Base-by-base conservation (phyloP, 768 basidiomycete species). In the Trametes cinnabarina region DNA sequence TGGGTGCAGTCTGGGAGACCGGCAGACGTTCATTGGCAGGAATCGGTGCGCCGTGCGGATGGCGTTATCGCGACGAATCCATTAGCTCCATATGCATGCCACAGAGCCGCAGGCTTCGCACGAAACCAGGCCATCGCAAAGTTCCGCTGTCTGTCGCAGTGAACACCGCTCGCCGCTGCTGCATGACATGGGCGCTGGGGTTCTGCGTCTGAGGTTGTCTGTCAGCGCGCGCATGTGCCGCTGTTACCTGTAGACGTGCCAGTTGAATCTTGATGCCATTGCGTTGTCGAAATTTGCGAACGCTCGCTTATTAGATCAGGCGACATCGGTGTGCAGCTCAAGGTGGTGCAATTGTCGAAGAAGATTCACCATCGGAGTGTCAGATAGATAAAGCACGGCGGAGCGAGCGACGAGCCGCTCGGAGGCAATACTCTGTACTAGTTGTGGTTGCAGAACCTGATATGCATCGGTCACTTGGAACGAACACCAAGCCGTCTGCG, bases 61-160 rank as follows among this genome's bases (percentile, higher is more conserved):
- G 47, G 54, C 54, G 54, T 55, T 55, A 55, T 55, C 54, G 28
- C 39, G 44, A 14, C 44, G 25, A 28, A 28, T 12, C 44, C 44
- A 25, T 23, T 26, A 46, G 37, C 37, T 39, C 37, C 37, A 39
- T 39, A 39, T 39, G 37, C 37, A 14, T 14, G 37, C 30, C 12
- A 32, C 30, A 6, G 12, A 12, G 30, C 7, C 12, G n/a, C 37
- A n/a, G n/a, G n/a, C 14, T 39, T 39, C 37, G 37, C 37, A 39
- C 37, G 37, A 39, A 15, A 39, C 5, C 9, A 14, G 37, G 34
- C 34, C 34, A 7, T 7, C 19, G 25, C 44, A 46, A n/a, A 14
- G 44, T 25, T 23, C 44, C 15, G 44, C 22, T 26, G 25, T 52
- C 41, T 19, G 42, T 53, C 19, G 52, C 35, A 32, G 42, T 44